Evolutionary conservation across 1,284 basidiomycete genomes (phyloP), one percentile per base, ranked within the genome.

Genomic region (Apiotrichum mycotoxinovorans): DNA sequence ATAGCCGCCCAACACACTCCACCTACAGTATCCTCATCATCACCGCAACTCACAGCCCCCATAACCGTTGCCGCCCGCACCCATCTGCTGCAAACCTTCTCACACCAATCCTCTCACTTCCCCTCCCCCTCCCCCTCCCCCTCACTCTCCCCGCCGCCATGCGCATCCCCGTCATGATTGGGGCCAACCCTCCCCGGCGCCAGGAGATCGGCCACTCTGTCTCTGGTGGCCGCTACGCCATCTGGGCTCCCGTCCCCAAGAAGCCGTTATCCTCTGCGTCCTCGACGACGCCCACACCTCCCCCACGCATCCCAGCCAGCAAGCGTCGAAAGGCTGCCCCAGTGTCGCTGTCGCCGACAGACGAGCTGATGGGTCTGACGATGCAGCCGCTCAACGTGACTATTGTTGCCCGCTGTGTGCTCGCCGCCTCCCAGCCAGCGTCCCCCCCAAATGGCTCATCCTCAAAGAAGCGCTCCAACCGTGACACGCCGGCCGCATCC

Each of bases 361-460:
- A 45, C 11, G 57, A 58, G 42, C 54, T 51, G 43, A 58, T 62
- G 23, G 34, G 44, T 22, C 53, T 54, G 25, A 60, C 62, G 2
- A 58, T 69, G 55, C 65, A 62, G 17, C 68, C 69, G 4, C 57
- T 67, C 34, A 56, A 69, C 26, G 53, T 54, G 26, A 64, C 69
- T 23, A 69, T 71, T 53, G 62, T 71, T 43, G 48, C 55, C 33
- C 59, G 69, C 55, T 71, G 69, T 51, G 58, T 68, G 35, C 58
- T 60, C 11, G 52, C 66, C 44, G 50, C 60, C 30, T 46, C 49
- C 10, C 38, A 56, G 20, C 27, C 60, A 9, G 40, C 56, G 5
- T 51, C 57, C 3, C 47, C 44, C 15, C 27, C 42, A 44, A 48
- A 46, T 30, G 46, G 52, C 47, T 20, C 50, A 1, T 34, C 38